phyloP scores from a whole-genome alignment of 441 rosid species.

The Pelargonium myrrhifolium region DNA sequence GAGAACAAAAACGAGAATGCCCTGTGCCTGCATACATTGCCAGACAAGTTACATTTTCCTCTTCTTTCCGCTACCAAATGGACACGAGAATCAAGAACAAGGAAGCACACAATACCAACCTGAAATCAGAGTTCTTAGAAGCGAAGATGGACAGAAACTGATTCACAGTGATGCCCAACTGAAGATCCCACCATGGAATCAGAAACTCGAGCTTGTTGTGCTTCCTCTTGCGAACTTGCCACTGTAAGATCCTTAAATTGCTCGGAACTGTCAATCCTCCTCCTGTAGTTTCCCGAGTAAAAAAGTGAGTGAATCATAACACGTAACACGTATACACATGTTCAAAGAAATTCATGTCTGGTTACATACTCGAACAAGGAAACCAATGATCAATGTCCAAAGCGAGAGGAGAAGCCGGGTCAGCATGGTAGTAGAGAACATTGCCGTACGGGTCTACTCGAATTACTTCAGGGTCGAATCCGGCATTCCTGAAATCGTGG shows the following conservation, averaged over 20 bases:
- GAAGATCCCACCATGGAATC: conserved; percentile 95
- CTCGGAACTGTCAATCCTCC: conserved; percentile 89
- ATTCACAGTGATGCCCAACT: conserved; percentile 71
- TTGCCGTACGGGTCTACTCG: conserved; percentile 84
- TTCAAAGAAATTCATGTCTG: conserved; percentile 7
- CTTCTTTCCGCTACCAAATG: background rate
- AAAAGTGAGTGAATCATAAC: background rate
- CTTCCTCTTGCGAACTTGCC: conserved; percentile 87
- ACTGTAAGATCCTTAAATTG: conserved; percentile 74
- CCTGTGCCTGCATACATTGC: conserved; percentile 52
- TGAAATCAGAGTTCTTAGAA: conserved; percentile 77
- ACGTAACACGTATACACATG: background rate
- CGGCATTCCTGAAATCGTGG: conserved; percentile 62
- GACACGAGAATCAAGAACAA: background rate
- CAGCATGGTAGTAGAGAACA: conserved; percentile 80
- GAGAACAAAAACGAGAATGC: conserved; percentile 75
- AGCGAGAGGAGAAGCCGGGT: conserved; percentile 89
- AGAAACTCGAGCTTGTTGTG: conserved; percentile 66
- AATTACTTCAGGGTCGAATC: conserved; percentile 81
- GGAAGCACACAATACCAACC: conserved; percentile 28
- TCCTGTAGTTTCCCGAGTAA: conserved; percentile 35
- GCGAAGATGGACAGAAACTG: conserved; percentile 80
- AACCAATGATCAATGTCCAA: conserved; percentile 97
- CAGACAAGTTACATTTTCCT: background rate
- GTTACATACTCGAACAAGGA: conserved; percentile 67